Evolutionary conservation across 208 protist species (phyloP), one percentile per base, ranked within the genome.

Genomic region (Leishmania tropica): DNA sequence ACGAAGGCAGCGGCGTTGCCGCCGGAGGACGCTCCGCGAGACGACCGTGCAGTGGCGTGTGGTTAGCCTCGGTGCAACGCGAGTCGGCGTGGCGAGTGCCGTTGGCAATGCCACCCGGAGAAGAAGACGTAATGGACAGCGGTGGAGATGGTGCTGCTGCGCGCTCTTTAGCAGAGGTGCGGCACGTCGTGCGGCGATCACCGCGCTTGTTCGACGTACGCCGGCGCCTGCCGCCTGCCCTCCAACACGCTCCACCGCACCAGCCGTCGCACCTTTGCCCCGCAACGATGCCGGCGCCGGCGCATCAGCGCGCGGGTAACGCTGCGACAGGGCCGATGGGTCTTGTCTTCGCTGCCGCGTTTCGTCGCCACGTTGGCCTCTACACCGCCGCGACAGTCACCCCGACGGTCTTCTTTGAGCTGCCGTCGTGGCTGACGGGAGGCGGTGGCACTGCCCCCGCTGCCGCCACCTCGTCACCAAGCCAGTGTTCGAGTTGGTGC

Each of bases 51-150:
- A 80, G 64, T 24, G 40, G 19, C 17, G 76, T 84, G 73, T 90
- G 87, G 87, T 68, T 88, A 76, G 54, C 79, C 17, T 81, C 87
- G 15, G 71, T 80, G 45, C 54, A 71, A 19, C 45, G 65, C 4
- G 81, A 86, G 45, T 67, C 65, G 17, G 78, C 81, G 31, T 90
- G 87, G 87, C 60, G 76, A 67, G 79, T 84, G 62, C 79, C 78
- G n/a, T 60, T 90, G 58, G 67, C 48, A 1, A 80, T 64, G 53
- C 84, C 75, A 10, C 71, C 85, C 5, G 79, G 75, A 28, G 70
- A 81, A 2, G 77, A 73, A 10, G 62, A 62, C 28, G 64, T 28
- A 19, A 24, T 37, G 13, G 65, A 28, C 35, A 35, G 21, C 53
- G 47, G 54, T n/a, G 45, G 6, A 15, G 21, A 71, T 56, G 51